Base-by-base conservation (phyloP, 768 basidiomycete species). In the Rubroboletus satanas region DNA sequence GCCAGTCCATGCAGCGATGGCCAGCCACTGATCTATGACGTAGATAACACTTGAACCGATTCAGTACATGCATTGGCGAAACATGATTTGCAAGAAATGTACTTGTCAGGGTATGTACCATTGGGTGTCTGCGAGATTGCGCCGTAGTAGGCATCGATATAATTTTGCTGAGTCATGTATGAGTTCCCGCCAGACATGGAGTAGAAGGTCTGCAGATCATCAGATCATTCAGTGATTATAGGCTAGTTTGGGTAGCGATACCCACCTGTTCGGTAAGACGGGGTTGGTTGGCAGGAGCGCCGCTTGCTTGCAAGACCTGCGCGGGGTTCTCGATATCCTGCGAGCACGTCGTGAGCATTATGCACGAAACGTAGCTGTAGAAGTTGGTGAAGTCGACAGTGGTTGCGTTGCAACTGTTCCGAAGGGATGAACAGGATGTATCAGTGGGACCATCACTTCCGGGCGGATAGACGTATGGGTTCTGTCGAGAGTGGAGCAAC, bases 1-100 rank as follows among this genome's bases (percentile, higher is more conserved):
- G 21, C 56, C 62, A 15, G 62, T 38, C 62, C 65, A 67, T 29
- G 65, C 64, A 18, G 54, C 65, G 45, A 67, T 56, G 36, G 31
- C 7, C 26, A 48, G n/a, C 65, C 63, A 64, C 12, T 65, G 54
- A 2, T 28, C 51, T 3, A 51, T 45, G 12, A 54, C 18, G 23
- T 37, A 28, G 2, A n/a, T 26, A 5, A 63, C 54, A 10, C 63
- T 46, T 66, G 28, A 26, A 39, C 12, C 6, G 10, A 36, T 18
- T 58, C 33, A 58, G 44, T 28, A 35, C 14, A 38, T 35, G 43
- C 14, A 5, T 29, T 45, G 15, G 14, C 15, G 18, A 32, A 35
- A 17, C 18, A 28, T 32, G 32, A 33, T 26, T 17, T 9, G 2
- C 4, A n/a, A 51, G 3, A 46, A 15, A 35, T 12, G 8, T 46